Evolutionary conservation across 768 basidiomycete species (phyloP), one percentile per base, ranked within the genome.

Genomic region (Mycena capillaripes): DNA sequence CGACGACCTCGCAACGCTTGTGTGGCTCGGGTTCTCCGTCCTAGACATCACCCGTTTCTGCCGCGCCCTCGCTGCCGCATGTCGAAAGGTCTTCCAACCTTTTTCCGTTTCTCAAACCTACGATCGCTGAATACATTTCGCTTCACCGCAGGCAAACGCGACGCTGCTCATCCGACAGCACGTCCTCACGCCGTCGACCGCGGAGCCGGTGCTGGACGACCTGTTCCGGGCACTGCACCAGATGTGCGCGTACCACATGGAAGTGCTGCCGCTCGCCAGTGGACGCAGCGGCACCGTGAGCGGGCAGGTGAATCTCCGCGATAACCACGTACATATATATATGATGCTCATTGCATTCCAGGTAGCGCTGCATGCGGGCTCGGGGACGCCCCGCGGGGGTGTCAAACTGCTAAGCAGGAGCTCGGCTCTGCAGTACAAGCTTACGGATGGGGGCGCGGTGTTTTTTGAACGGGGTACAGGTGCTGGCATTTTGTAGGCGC

Each of bases 391-490:
- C 3, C 70, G 58, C 14, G 78, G 79, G 40, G 81, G 71, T 32
- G 81, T 86, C 70, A 86, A 79, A 38, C 76, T 85, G 19, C 85
- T 92, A 42, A 81, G 88, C 4, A 84, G 93, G 62, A 85, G 83
- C 59, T 78, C 83, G 1, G 92, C 93, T 0, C 71, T 94, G 11
- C 93, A 95, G 70, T 96, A 95, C 79, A 85, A 90, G 56, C 81
- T 95, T 71, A 89, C 90, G 17, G 95, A 95, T 72, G 80, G 82
- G 10, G 87, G 91, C 3, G 88, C 89, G 2, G 81, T 89, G 0
- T 95, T 91, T 82, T 95, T 96, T 76, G 88, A 91, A 68, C 88
- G 90, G 70, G 94, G 94, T 5, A 95, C 90, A 17, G 89, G 90
- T 16, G 86, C 85, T 36, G 91, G 88, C 1, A 89, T 95, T 42